Base-by-base conservation (phyloP, 2,329 filamentous ascomycete genomes). In the Neopestalotiopsis sp. region DNA sequence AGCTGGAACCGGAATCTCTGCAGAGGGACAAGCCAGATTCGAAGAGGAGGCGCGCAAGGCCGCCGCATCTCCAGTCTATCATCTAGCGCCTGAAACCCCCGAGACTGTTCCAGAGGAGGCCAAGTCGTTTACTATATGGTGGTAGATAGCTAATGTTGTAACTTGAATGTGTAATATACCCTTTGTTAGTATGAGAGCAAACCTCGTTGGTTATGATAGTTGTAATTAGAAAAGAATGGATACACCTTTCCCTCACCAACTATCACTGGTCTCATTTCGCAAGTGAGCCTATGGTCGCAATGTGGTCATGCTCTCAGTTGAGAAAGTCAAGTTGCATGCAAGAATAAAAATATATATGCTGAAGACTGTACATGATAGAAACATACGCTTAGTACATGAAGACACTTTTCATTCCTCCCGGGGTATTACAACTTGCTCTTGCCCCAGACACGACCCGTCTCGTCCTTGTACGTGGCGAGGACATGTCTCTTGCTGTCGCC, bases 401-500 rank as follows among this genome's bases (percentile, higher is more conserved):
- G 24, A 59, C 57, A 59, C 57, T 59, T 30, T 17, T 62, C 17
- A 6, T 7, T 62, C 6, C 6, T 32, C 32, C 32, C 12, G 32
- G 2, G 5, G 17, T 28, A 40, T 73, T 61, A 79, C 59, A 79
- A 66, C 67, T 73, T 77, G 45, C 74, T 74, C 70, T 73, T 77
- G 2, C 73, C 71, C 74, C 72, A 74, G 4, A 77, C 61, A 5
- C 75, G 71, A 1, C 81, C 81, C 24, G 69, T 77, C 73, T 82
- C 80, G 67, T 82, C 79, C 68, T 78, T 80, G 69, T 76, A 82
- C 0, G 80, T 80, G 2, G 82, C 82, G 30, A 84, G 77, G 20
- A 74, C 72, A 69, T 80, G 81, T 32, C 82, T 76, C 76, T 81
- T 83, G 74, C 80, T 83, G 67, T 84, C 81, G 3, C 80, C 81